A percentile compares a stretch with the other conserved stretches of the same genome.
phyloP scores from a whole-genome alignment of 108 stramenopile species.

The Discostella stelligeroides region DNA sequence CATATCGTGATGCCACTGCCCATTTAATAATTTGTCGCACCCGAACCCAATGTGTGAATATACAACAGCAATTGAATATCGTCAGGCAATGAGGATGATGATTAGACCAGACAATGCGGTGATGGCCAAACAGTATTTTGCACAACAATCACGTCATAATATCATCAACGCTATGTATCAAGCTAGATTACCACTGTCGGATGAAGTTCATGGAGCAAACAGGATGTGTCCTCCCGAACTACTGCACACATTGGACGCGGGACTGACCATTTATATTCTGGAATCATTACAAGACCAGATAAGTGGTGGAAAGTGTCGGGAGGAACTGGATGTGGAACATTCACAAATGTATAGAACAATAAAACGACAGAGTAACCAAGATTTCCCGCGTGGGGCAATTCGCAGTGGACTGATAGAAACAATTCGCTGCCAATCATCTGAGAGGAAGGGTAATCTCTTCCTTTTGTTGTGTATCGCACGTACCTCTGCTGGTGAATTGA shows the following conservation, averaged over 20 bases:
- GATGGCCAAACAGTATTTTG: not conserved
- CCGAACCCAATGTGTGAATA: not conserved
- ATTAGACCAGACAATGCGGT: not conserved
- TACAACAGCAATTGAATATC: not conserved
- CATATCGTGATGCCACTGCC: slow-evolving; percentile 9
- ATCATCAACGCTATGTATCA: not conserved
- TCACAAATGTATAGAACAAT: not conserved
- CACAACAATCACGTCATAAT: not conserved
- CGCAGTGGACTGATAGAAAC: not conserved
- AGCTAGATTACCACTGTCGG: slow-evolving; percentile 1
- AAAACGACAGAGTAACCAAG: not conserved
- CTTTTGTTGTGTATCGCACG: not conserved
- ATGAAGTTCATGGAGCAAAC: not conserved
- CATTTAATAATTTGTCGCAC: not conserved
- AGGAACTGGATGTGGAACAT: not conserved
- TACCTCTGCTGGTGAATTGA: not conserved
- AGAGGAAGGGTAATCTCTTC: slow-evolving; percentile 12
- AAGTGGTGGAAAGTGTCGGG: not conserved
- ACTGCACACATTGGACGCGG: too few species aligned
- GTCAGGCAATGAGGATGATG: not conserved
- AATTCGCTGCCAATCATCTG: not conserved
- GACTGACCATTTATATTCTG: too few species aligned
- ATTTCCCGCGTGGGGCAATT: not conserved
- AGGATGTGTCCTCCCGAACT: too few species aligned
- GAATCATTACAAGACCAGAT: not conserved